phyloP scores from a whole-genome alignment of 192 early-diverging fungal species.

The Coemansia reversa region DNA sequence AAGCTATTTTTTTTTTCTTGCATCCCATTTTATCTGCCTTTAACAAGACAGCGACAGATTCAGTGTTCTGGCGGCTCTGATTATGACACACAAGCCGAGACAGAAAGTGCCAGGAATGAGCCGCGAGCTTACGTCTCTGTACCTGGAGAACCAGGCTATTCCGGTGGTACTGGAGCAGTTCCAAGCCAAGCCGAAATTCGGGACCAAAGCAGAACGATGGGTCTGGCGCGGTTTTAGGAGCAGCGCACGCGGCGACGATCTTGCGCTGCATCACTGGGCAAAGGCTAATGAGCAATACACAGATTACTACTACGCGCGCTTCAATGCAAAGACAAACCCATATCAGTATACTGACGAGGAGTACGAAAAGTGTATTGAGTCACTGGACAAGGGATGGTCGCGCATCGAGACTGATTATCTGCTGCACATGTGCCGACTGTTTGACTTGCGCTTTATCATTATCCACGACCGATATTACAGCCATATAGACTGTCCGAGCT shows the following conservation, averaged over 20 bases:
- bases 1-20: constrained; percentile 1
- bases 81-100: constrained; percentile 33
- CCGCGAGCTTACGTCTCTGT: constrained; percentile 49
- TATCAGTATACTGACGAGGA: constrained; percentile 79
- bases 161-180: constrained; percentile 47
- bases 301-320: constrained; percentile 77
- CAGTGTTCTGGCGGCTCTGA: background rate
- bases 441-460: constrained; percentile 82
- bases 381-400: constrained; percentile 72
- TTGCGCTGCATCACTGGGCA: constrained; percentile 77
- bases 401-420: constrained; percentile 85
- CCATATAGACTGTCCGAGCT: constrained; percentile 19
- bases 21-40: background rate
- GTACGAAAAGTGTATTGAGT: constrained; percentile 70
- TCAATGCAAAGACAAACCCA: constrained; percentile 70
- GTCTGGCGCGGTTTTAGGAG: constrained; percentile 68
- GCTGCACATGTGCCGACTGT: constrained; percentile 66
- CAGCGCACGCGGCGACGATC: constrained; percentile 72
- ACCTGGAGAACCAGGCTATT: constrained; percentile 46
- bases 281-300: constrained; percentile 65
- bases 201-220: constrained; percentile 68
- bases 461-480: constrained; percentile 79
- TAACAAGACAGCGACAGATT: background rate
- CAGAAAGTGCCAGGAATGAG: constrained; percentile 32
- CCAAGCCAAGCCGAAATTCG: constrained; percentile 71